Conservation (phyloP, 108 stramenopile genomes). For the Aurantiochytrium sp. region DNA sequence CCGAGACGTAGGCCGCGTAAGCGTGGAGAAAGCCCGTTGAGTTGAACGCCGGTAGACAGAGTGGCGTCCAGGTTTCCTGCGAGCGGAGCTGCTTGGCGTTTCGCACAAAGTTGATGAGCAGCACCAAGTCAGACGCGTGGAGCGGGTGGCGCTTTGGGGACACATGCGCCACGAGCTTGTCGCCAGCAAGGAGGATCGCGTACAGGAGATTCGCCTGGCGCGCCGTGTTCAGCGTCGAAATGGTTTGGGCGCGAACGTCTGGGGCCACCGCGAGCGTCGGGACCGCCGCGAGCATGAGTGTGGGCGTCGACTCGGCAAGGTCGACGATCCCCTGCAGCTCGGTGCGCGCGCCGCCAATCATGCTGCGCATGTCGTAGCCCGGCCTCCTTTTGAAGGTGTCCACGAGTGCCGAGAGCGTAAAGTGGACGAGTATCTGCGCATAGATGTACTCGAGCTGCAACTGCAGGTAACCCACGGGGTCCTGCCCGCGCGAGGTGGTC, state of each 20-base stretch:
- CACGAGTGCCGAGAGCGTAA: neutral
- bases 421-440: conserved; percentile 10
- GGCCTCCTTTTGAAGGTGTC: neutral
- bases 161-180: neutral
- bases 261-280: neutral
- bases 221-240: neutral
- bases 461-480: neutral
- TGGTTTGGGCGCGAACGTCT: neutral
- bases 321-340: neutral
- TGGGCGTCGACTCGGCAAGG: neutral
- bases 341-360: neutral
- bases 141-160: neutral
- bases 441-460: conserved; percentile 16
- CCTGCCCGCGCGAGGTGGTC: neutral
- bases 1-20: neutral
- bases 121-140: neutral
- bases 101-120: neutral
- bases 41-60: conserved; percentile 24
- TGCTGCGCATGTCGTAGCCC: neutral
- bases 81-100: conserved; percentile 25
- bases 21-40: conserved; percentile 3
- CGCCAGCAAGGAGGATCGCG: neutral
- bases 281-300: neutral
- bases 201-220: neutral
- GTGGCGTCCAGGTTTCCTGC: conserved; percentile 25